phyloP scores from a whole-genome alignment of 208 protist species.

The Crithidia fasciculata region DNA sequence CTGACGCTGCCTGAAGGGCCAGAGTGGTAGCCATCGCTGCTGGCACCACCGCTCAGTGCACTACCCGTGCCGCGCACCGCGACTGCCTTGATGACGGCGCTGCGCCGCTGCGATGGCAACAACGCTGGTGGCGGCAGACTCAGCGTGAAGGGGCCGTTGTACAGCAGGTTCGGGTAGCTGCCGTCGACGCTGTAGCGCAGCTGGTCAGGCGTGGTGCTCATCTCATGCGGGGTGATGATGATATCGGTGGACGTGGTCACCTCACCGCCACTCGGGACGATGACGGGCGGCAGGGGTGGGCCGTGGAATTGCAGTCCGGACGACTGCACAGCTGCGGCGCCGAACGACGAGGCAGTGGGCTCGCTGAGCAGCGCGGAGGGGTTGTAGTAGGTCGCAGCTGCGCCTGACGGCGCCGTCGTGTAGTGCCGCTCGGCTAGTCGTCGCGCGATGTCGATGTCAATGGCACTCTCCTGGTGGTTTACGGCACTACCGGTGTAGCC shows the following conservation, averaged over 20 bases:
- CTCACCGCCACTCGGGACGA: constrained; percentile 60
- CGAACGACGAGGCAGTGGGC: background rate
- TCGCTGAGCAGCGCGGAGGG: background rate
- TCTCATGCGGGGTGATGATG: constrained; percentile 54
- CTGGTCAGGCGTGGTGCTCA: constrained; percentile 57
- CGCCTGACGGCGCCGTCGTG: background rate
- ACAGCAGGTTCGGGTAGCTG: constrained; percentile 70
- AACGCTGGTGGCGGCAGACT: constrained; percentile 45
- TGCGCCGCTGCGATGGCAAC: constrained; percentile 24
- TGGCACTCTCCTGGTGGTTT: constrained; percentile 1
- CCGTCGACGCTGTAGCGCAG: constrained; percentile 87
- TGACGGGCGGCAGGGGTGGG: constrained; percentile 46
- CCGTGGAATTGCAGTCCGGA: background rate
- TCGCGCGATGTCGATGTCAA: constrained; percentile 34
- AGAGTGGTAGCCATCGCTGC: background rate
- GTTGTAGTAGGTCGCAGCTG: background rate
- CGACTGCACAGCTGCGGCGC: constrained; percentile 3
- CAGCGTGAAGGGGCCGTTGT: constrained; percentile 81
- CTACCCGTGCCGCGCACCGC: constrained; percentile 31
- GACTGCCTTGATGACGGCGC: constrained; percentile 57
- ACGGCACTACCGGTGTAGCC: background rate
- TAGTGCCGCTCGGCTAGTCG: constrained; percentile 17
- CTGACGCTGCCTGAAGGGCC: constrained; percentile 31
- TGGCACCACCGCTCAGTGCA: background rate
- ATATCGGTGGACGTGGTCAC: constrained; percentile 80